phyloP scores from a whole-genome alignment of 2,329 filamentous ascomycete species.

The Fusarium nurragi region DNA sequence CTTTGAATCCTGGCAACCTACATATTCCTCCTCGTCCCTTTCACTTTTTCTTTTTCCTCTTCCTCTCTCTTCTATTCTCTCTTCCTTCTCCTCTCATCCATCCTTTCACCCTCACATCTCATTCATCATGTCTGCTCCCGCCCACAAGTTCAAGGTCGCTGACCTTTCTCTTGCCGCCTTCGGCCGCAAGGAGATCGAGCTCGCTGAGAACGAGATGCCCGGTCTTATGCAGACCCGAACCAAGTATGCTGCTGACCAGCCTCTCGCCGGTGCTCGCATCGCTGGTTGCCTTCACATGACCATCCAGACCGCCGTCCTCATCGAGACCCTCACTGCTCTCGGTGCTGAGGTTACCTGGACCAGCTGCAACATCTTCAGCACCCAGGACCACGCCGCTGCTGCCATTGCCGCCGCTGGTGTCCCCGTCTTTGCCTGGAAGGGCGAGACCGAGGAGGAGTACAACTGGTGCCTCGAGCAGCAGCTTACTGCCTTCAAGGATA shows the following conservation, averaged over 20 bases:
- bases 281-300: conserved; percentile 99
- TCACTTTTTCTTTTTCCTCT: conserved; percentile 27
- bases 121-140: conserved; percentile 75
- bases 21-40: conserved; percentile 37
- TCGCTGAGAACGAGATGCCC: conserved; percentile 96
- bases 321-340: conserved; percentile 94
- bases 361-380: conserved; percentile 99
- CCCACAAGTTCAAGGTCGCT: conserved; percentile 96
- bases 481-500: conserved; percentile 94
- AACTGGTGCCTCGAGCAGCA: conserved; percentile 99
- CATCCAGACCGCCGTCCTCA: conserved; percentile 99
- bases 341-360: conserved; percentile 99
- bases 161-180: conserved; percentile 98
- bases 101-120: conserved; percentile 38
- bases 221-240: conserved; percentile 94
- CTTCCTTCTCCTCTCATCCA: conserved; percentile 37
- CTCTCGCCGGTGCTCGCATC: conserved; percentile 92
- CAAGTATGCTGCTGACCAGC: conserved; percentile 94
- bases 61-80: conserved; percentile 34
- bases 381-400: conserved; percentile 96
- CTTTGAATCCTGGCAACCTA: conserved; percentile 25
- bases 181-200: conserved; percentile 98
- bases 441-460: conserved; percentile 99
- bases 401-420: conserved; percentile 94
- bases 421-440: conserved; percentile 81